Percentiles rank a stretch among this genome's conserved stretches.
These are phyloP conservation scores for Psilocybe sp. DNA, from an alignment of 768 basidiomycete genomes.

Conservation along the genomic window DNA sequence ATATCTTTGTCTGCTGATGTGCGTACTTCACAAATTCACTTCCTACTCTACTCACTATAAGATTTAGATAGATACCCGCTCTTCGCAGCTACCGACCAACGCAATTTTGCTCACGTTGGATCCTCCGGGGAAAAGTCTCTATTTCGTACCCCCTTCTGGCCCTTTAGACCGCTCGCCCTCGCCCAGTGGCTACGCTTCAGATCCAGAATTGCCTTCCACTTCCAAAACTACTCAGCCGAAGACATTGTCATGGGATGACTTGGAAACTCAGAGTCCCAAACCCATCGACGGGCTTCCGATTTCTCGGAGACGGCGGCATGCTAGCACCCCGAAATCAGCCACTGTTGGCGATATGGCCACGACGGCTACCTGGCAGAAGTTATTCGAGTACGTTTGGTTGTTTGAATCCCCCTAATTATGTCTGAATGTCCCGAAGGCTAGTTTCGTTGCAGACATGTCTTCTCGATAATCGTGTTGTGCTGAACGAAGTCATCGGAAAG, in stretches of 20 bases:
- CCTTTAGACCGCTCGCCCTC: slow-evolving; percentile 44
- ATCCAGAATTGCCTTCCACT: slow-evolving; percentile 56
- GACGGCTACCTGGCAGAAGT: slow-evolving; percentile 64
- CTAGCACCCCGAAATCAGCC: slow-evolving; percentile 15
- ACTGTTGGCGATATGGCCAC: slow-evolving; percentile 22
- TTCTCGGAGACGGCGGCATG: slow-evolving; percentile 31
- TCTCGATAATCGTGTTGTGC: slow-evolving; percentile 45
- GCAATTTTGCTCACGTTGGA: slow-evolving; percentile 66
- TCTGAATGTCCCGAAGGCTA: slow-evolving; percentile 35
- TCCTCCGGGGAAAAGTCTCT: slow-evolving; percentile 59
- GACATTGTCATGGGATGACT: too few relatives aligned
- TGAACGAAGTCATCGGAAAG: slow-evolving; percentile 44
- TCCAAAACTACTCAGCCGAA: slow-evolving; percentile 21
- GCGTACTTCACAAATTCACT: slow-evolving; percentile 21
- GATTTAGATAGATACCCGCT: slow-evolving; percentile 24
- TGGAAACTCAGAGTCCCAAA: neutral
- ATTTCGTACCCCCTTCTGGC: slow-evolving; percentile 40
- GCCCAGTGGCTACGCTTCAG: slow-evolving; percentile 68
- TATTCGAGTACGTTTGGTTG: slow-evolving; percentile 57
- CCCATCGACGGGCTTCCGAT: slow-evolving; percentile 16
- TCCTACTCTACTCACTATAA: slow-evolving; percentile 10
- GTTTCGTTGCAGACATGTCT: slow-evolving; percentile 52
- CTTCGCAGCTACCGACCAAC: slow-evolving; percentile 63
- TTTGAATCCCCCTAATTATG: slow-evolving; percentile 1
- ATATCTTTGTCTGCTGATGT: slow-evolving; percentile 63